A percentile compares a stretch with the other conserved stretches of the same genome.
Evolutionary conservation across 2,329 filamentous ascomycete genomes (phyloP).

Genomic region (Fonsecaea nubica): DNA sequence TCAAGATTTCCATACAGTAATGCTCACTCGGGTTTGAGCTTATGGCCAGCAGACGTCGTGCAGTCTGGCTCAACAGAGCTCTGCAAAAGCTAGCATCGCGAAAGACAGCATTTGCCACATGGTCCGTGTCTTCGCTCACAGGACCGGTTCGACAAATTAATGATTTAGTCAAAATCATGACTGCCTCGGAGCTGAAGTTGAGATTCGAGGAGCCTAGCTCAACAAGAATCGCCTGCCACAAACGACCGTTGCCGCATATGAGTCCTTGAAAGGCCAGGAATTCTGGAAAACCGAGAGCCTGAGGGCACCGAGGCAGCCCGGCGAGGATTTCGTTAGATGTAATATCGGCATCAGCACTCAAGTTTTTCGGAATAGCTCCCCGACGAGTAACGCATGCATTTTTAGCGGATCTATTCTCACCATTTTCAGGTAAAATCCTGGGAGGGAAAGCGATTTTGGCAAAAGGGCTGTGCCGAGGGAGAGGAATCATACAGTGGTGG

Average conservation of each 20-base stretch:
- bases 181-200: slow-evolving; percentile 65
- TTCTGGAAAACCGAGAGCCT: slow-evolving; percentile 56
- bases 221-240: slow-evolving; percentile 58
- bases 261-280: slow-evolving; percentile 56
- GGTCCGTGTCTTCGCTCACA: slow-evolving; percentile 47
- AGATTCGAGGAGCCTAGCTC: slow-evolving; percentile 62
- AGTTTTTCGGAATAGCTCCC: slow-evolving; percentile 22
- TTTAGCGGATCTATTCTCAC: neutral
- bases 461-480: slow-evolving; percentile 50
- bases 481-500: slow-evolving; percentile 51
- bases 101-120: slow-evolving; percentile 17
- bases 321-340: slow-evolving; percentile 57
- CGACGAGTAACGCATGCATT: neutral
- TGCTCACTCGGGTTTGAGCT: slow-evolving; percentile 65
- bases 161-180: slow-evolving; percentile 55
- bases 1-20: slow-evolving; percentile 63
- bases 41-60: slow-evolving; percentile 56
- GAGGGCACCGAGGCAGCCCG: slow-evolving; percentile 55
- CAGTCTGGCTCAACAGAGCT: slow-evolving; percentile 51
- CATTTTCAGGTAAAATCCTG: slow-evolving; percentile 35
- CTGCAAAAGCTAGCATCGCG: slow-evolving; percentile 17
- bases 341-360: slow-evolving; percentile 51
- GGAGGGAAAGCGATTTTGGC: slow-evolving; percentile 42
- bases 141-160: slow-evolving; percentile 62
- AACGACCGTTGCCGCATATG: slow-evolving; percentile 50